Conservation (phyloP, 2,329 filamentous ascomycete genomes). For the Neofusicoccum sp. region DNA sequence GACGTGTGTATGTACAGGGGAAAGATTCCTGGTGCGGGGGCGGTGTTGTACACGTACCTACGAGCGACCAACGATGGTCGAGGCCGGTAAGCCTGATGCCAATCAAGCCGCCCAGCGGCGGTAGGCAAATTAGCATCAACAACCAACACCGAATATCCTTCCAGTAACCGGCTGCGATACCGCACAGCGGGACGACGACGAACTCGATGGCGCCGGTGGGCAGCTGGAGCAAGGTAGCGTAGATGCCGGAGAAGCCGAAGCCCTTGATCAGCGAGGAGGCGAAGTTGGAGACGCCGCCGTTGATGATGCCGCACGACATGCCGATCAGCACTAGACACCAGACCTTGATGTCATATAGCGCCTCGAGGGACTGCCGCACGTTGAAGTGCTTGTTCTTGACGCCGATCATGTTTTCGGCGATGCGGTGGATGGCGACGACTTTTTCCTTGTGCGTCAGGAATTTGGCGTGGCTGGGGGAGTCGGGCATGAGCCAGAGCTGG, state of each 20-base stretch:
- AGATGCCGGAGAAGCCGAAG: constrained; percentile 45
- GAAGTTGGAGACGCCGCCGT: constrained; percentile 56
- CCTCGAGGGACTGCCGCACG: constrained; percentile 43
- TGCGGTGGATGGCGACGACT: constrained; percentile 44
- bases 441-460: constrained; percentile 44
- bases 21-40: background rate
- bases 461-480: constrained; percentile 38
- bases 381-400: constrained; percentile 45
- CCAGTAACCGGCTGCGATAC: constrained; percentile 37
- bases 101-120: constrained; percentile 53
- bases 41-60: constrained; percentile 32
- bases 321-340: constrained; percentile 46
- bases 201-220: constrained; percentile 50
- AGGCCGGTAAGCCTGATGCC: constrained; percentile 54
- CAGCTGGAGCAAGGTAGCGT: constrained; percentile 46
- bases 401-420: constrained; percentile 46
- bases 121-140: constrained; percentile 45
- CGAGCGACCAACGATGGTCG: constrained; percentile 51
- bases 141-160: constrained; percentile 35
- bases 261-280: constrained; percentile 50
- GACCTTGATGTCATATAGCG: constrained; percentile 43
- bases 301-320: constrained; percentile 50
- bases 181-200: constrained; percentile 40
- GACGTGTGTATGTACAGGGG: background rate
- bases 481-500: constrained; percentile 39